Evolutionary conservation across 495 filamentous ascomycete genomes (phyloP).

Genomic region (Xylaria castorea): DNA sequence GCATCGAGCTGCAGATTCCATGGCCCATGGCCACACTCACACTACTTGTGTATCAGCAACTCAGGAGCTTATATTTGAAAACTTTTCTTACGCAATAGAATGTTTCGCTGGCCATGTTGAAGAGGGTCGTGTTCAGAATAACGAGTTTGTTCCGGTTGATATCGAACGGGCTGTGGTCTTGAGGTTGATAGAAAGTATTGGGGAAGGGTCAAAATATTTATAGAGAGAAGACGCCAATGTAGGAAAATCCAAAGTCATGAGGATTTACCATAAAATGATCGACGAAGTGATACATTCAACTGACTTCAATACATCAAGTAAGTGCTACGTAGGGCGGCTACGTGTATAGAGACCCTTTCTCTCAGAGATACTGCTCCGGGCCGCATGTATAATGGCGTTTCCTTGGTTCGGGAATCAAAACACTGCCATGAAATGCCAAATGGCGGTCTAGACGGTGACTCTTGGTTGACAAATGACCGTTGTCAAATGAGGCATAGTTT

Average conservation of each 20-base stretch:
- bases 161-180: not conserved
- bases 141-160: not conserved
- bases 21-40: slow-evolving; percentile 9
- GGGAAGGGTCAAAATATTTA: not conserved
- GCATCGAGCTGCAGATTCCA: not conserved
- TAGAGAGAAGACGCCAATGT: too few species aligned
- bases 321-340: not conserved
- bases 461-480: not conserved
- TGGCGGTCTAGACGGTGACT: not conserved
- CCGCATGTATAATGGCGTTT: not conserved
- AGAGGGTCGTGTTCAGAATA: not conserved
- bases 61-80: not conserved
- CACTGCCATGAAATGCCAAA: not conserved
- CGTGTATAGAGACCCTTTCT: not conserved
- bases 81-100: slow-evolving; percentile 1
- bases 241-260: too few species aligned
- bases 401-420: not conserved
- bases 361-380: not conserved
- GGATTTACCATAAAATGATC: not conserved
- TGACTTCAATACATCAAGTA: not conserved
- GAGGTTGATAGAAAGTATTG: not conserved
- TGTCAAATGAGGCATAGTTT: not conserved
- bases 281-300: not conserved
- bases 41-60: not conserved
- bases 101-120: not conserved